Conservation (phyloP, 495 filamentous ascomycete species). For the Apiosordaria backusii region DNA sequence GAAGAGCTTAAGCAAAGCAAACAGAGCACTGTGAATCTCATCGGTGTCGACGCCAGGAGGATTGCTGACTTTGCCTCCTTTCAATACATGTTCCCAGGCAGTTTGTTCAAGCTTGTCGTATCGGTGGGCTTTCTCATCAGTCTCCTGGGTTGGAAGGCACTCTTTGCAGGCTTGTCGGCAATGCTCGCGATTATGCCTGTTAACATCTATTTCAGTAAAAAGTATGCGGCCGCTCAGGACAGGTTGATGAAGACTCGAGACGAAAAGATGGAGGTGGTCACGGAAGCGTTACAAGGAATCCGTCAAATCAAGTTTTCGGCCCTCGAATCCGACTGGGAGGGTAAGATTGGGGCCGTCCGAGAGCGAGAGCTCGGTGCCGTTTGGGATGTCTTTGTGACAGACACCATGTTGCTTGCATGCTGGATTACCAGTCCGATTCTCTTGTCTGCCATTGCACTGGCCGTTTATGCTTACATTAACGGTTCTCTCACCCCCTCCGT, state of each 20-base stretch:
- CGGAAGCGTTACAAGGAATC: slow-evolving; percentile 78
- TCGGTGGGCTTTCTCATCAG: slow-evolving; percentile 62
- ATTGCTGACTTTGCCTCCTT: slow-evolving; percentile 67
- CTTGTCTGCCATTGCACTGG: slow-evolving; percentile 66
- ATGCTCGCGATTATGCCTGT: slow-evolving; percentile 62
- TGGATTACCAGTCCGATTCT: slow-evolving; percentile 76
- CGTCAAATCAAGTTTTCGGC: slow-evolving; percentile 88
- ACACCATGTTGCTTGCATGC: slow-evolving; percentile 54
- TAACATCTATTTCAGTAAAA: slow-evolving; percentile 66
- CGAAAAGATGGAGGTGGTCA: slow-evolving; percentile 71
- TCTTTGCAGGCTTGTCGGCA: slow-evolving; percentile 64
- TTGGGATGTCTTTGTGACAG: slow-evolving; percentile 62
- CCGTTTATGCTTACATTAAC: slow-evolving; percentile 61
- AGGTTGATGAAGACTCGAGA: slow-evolving; percentile 77
- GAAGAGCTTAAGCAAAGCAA: slow-evolving; percentile 55
- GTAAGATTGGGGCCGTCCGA: slow-evolving; percentile 63
- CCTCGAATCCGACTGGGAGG: slow-evolving; percentile 74
- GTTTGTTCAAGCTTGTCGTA: slow-evolving; percentile 59
- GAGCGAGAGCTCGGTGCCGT: slow-evolving; percentile 62
- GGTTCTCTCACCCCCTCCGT: slow-evolving; percentile 66
- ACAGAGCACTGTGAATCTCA: slow-evolving; percentile 75
- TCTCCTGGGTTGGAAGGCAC: slow-evolving; percentile 69
- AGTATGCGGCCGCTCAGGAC: slow-evolving; percentile 63
- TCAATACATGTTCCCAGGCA: slow-evolving; percentile 61
- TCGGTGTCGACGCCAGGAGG: slow-evolving; percentile 72